phyloP scores from a whole-genome alignment of 805 yeast species.

The Dipodascopsis uninucleata region DNA sequence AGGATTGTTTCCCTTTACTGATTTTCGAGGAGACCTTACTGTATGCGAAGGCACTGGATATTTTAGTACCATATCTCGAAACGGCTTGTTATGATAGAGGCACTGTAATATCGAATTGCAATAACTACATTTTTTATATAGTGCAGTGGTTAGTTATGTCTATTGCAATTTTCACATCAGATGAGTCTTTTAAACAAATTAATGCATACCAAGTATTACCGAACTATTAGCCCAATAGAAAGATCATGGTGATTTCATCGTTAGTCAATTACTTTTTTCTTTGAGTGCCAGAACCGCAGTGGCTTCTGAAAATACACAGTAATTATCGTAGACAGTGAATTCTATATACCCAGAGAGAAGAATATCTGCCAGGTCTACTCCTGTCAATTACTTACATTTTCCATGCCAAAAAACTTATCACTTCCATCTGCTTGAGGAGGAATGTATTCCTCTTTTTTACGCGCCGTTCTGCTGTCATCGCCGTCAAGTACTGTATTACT shows the following conservation, averaged over 20 bases:
- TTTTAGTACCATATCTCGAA: constrained; percentile 54
- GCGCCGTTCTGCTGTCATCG: neutral
- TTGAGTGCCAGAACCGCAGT: too few relatives aligned
- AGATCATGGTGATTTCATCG: too few relatives aligned
- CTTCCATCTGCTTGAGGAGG: constrained; percentile 2
- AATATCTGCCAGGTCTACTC: neutral
- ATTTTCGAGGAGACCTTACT: constrained; percentile 18
- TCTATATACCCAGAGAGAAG: constrained; percentile 45
- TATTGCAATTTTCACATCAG: too few relatives aligned
- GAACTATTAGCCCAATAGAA: too few relatives aligned
- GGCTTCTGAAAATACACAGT: too few relatives aligned
- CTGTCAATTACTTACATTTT: constrained; percentile 38
- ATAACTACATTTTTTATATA: too few relatives aligned
- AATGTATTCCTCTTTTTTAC: neutral
- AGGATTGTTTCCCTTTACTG: constrained; percentile 12
- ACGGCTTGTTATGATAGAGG: constrained; percentile 65
- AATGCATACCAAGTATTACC: constrained; percentile 91
- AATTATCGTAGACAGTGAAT: neutral
- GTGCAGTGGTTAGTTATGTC: too few relatives aligned
- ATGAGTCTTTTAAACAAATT: too few relatives aligned
- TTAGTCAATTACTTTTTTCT: too few relatives aligned
- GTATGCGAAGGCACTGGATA: constrained; percentile 39
- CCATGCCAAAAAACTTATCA: constrained; percentile 40
- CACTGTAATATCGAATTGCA: constrained; percentile 89
- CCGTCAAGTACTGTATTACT: neutral